A percentile compares a stretch with the other conserved stretches of the same genome.
Conservation (phyloP, 192 early-diverging fungal species). For the Coemansia sp. region DNA sequence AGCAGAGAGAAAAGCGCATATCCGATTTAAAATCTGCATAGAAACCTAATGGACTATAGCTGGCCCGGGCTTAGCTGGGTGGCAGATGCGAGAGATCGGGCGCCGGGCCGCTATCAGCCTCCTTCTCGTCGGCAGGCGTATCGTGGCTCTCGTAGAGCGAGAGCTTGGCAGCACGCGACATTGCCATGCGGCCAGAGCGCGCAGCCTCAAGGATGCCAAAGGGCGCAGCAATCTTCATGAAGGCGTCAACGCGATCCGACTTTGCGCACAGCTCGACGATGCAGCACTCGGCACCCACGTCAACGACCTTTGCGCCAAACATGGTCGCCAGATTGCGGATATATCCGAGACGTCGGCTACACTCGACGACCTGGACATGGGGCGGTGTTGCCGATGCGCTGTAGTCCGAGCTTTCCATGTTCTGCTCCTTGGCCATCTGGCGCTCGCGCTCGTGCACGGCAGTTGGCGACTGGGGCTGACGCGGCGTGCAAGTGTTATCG, state of each 20-base stretch:
- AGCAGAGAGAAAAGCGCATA: neutral
- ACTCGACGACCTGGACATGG: constrained; percentile 74
- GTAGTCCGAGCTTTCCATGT: constrained; percentile 11
- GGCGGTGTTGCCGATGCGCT: constrained; percentile 13
- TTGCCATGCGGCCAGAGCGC: constrained; percentile 94
- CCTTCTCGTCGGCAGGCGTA: constrained; percentile 48
- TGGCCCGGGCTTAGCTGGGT: constrained; percentile 70
- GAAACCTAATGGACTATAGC: neutral
- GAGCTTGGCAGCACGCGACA: constrained; percentile 87
- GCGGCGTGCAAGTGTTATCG: constrained; percentile 46
- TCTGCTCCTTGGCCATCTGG: constrained; percentile 23
- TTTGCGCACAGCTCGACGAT: constrained; percentile 89
- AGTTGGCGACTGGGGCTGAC: constrained; percentile 32
- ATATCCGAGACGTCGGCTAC: constrained; percentile 50
- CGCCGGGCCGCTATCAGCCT: constrained; percentile 36
- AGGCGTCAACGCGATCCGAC: constrained; percentile 83
- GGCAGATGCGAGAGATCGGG: constrained; percentile 93
- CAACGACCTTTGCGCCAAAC: constrained; percentile 85
- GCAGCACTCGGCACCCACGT: constrained; percentile 80
- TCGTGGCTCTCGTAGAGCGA: constrained; percentile 66
- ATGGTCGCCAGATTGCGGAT: constrained; percentile 66
- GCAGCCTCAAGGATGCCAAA: constrained; percentile 94
- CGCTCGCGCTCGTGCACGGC: constrained; percentile 34
- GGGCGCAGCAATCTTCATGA: constrained; percentile 90
- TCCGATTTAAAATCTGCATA: constrained; percentile 1